Evolutionary conservation across 495 filamentous ascomycete species (phyloP), one percentile per base, ranked within the genome.

Genomic region (Pyronema domesticum): DNA sequence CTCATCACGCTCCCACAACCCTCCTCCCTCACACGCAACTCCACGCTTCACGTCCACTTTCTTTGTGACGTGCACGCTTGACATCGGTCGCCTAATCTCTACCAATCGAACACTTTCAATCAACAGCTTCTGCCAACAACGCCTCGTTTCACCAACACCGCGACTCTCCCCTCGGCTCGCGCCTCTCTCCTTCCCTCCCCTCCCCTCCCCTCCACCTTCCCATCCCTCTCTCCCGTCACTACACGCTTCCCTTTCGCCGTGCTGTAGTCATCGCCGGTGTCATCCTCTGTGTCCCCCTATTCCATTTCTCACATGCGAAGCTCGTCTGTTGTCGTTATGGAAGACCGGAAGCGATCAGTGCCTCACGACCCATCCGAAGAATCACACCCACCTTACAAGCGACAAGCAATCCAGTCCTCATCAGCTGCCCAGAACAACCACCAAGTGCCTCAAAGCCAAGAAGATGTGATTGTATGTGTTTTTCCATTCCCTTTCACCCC

Each of bases 301-400:
- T 11, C 30, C 30, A 11, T 34, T 13, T 35, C 17, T 53, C 50
- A 23, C 37, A 66, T 61, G 64, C 58, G 59, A 60, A 58, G 57
- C 52, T 37, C 60, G 37, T 54, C 63, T 23, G 63, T 65, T 53
- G 54, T 62, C 62, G 55, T 63, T 54, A 66, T 66, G 63, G 63
- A 66, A 62, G 63, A 66, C 63, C 64, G 63, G 57, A 66, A 66
- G 57, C 58, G 63, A 65, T 57, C 63, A 55, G 62, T 66, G 18
- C 63, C 63, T 54, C 63, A 66, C 55, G 63, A 66, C 44, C 59
- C 63, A 14, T 63, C 63, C 43, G 63, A 66, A 36, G 63, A 66
- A 52, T 55, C 63, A 57, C 42, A 57, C 23, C 63, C 63, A 52
- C 63, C 63, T 34, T 53, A 60, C 37, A 66, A 66, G 47, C 63